Evolutionary conservation across 2,329 filamentous ascomycete genomes (phyloP).

Genomic region (Fusarium verrucosum): DNA sequence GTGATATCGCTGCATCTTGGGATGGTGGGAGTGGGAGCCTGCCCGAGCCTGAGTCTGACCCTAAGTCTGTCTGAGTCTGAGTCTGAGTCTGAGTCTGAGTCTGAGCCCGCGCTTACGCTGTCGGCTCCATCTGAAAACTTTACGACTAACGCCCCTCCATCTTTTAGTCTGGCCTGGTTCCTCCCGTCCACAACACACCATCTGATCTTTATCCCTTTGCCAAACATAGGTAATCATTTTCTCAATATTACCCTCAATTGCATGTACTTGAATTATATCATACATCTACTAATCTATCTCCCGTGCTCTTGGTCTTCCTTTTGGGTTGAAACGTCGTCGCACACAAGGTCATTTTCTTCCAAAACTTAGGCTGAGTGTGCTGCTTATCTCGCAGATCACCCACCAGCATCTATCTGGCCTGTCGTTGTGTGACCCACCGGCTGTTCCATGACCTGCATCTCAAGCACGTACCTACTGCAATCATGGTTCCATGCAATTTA

Average conservation of each 20-base stretch:
- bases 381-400: slow-evolving; percentile 40
- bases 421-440: slow-evolving; percentile 27
- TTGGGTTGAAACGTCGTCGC: neutral
- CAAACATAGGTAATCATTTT: slow-evolving; percentile 13
- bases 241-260: slow-evolving; percentile 8
- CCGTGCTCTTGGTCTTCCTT: neutral
- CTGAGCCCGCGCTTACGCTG: too few relatives aligned
- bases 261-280: slow-evolving; percentile 2
- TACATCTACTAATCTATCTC: neutral
- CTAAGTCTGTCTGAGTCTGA: too few relatives aligned
- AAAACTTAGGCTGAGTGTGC: neutral
- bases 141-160: slow-evolving; percentile 3
- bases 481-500: slow-evolving; percentile 40
- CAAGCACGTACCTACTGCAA: slow-evolving; percentile 17
- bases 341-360: neutral
- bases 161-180: slow-evolving; percentile 11
- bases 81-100: too few relatives aligned
- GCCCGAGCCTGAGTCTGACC: too few relatives aligned
- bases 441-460: slow-evolving; percentile 34
- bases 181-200: slow-evolving; percentile 20
- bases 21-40: slow-evolving; percentile 36
- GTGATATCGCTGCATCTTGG: slow-evolving; percentile 16
- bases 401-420: slow-evolving; percentile 6
- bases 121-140: slow-evolving; percentile 25
- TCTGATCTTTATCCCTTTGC: neutral